phyloP scores from a whole-genome alignment of 208 protist genomes.

The Acanthamoeba triangularis region DNA sequence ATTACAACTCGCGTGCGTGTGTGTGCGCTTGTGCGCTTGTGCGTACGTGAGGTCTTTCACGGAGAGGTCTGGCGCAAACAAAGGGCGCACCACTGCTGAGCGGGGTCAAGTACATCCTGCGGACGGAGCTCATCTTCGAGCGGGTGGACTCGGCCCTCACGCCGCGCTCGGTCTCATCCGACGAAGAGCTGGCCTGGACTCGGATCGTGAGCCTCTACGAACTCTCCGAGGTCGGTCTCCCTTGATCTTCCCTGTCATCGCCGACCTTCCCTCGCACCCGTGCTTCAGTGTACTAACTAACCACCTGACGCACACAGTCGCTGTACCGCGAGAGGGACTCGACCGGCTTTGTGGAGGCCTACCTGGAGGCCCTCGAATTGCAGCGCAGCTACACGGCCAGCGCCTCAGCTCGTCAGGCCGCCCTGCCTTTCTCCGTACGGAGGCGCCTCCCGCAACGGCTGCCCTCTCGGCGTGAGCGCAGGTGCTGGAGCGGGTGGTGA shows the following conservation, averaged over 20 bases:
- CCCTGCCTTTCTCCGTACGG: background rate
- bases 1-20: background rate
- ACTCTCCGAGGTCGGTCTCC: background rate
- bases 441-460: too few species aligned
- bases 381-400: background rate
- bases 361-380: slow-evolving; percentile 25
- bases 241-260: too few species aligned
- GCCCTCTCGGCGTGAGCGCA: background rate
- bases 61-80: background rate
- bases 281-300: background rate
- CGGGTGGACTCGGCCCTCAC: background rate
- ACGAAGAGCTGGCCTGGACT: background rate
- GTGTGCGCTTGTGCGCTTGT: background rate
- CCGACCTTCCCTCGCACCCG: too few species aligned
- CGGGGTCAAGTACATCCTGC: slow-evolving; percentile 57
- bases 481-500: background rate
- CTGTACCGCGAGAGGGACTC: background rate
- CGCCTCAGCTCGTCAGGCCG: background rate
- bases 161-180: background rate
- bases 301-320: background rate
- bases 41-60: background rate
- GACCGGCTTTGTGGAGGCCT: background rate
- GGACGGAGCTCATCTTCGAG: slow-evolving; percentile 37
- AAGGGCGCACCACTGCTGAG: background rate
- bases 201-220: slow-evolving; percentile 7